A percentile compares a stretch with the other conserved stretches of the same genome.
Conservation (phyloP, 2,329 filamentous ascomycete species). For the Fusarium sp. region DNA sequence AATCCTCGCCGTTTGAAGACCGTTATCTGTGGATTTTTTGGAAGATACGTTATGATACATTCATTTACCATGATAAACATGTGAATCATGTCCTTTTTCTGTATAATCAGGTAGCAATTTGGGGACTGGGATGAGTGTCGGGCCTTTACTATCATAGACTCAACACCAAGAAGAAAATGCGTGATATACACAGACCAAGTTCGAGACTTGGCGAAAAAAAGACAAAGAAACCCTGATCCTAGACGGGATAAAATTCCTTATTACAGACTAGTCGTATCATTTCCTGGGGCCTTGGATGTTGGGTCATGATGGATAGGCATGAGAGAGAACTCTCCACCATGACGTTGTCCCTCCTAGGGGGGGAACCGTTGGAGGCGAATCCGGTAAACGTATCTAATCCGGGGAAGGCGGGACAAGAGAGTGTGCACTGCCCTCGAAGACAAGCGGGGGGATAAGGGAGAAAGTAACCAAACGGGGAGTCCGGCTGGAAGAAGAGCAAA, state of each 20-base stretch:
- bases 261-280: constrained; percentile 1
- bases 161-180: not conserved
- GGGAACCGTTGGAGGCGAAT: not conserved
- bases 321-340: not conserved
- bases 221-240: not conserved
- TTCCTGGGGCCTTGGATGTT: not conserved
- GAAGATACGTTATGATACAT: not conserved
- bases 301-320: not conserved
- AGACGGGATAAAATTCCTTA: not conserved
- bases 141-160: not conserved
- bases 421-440: not conserved
- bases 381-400: not conserved
- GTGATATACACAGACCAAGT: not conserved
- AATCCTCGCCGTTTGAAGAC: not conserved
- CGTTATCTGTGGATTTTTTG: not conserved
- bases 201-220: not conserved
- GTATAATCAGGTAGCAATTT: not conserved
- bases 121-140: not conserved
- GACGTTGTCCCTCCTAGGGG: not conserved
- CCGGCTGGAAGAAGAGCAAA: not conserved
- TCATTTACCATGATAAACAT: not conserved
- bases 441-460: not conserved
- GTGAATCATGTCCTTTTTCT: not conserved
- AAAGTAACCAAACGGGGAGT: not conserved
- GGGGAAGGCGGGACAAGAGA: not conserved